Base-by-base conservation (phyloP, 2,329 filamentous ascomycete genomes). In the Chaetomium globosum region DNA sequence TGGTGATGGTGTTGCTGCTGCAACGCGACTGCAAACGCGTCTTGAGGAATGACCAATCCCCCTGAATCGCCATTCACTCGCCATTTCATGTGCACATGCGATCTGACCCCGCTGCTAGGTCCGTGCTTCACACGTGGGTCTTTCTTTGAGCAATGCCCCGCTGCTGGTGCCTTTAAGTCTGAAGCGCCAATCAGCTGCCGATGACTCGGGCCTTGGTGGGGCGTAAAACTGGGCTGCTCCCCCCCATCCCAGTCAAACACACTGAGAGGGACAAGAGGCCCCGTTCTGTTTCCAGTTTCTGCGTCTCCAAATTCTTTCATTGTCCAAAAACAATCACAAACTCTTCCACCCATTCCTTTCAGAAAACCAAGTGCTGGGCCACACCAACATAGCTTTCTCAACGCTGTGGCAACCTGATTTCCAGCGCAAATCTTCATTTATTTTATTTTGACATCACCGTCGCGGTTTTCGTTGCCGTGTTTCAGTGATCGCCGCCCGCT, bases 251-350 rank as follows among this genome's bases (percentile, higher is more conserved):
- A 43, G 54, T 49, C 55, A 9, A n/a, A 23, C 48, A 28, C 60
- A 28, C 26, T 26, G 55, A 46, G 57, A 56, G 31, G 56, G 54
- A 61, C 16, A 36, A 58, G 67, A 63, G 55, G 43, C 33, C 66
- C 67, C 66, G 70, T 66, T 60, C 66, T 61, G 63, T 67, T 71
- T 70, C 60, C 66, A 54, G 57, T 66, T 67, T 70, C 62, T 66
- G 65, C 67, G 63, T 60, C 49, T 62, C 67, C 67, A 68, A 71
- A 72, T 68, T 71, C 68, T 69, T 72, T 72, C 71, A 69, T 68
- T 61, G 62, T 66, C 67, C 52, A 62, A 69, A 70, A 64, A 67
- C 65, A 68, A 67, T 54, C 64, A 57, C 31, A 59, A 65, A 63
- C 61, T 55, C 56, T 58, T 61, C 61, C 33, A n/a, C 46, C 64